Base-by-base conservation (phyloP, 2,329 filamentous ascomycete species). In the Torrubiella hemipterigena region DNA sequence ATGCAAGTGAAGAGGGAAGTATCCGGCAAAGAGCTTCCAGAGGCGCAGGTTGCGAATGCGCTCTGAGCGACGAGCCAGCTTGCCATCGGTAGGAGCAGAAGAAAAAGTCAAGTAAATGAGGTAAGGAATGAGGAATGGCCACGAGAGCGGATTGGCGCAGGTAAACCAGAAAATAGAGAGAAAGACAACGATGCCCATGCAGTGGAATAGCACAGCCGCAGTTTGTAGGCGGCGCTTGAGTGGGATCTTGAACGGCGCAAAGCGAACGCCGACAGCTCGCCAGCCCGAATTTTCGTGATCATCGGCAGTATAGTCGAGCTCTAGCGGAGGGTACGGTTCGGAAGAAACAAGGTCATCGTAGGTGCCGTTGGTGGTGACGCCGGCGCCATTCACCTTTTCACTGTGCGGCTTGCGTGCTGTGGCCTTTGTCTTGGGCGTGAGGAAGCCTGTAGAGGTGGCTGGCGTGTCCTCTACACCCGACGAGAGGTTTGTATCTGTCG, bases 11-110 rank as follows among this genome's bases (percentile, higher is more conserved):
- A 86, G 84, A 4, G 91, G 91, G 50, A 93, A 98, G 61, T 96
- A 98, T 12, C 76, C 82, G 17, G 83, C 86, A 50, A 95, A 96
- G 27, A 93, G 71, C 22, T 72, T 81, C 89, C 89, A 98, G 27
- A 93, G 59, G 18, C 73, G 73, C 29, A 81, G 69, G 10, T 69
- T 73, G 13, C 89, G 77, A 38, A 89, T 59, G 49, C 81, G 74
- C 37, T 84, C 72, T 23, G 76, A 86, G 34, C 91, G 81, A 46
- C 78, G 76, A 4, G 67, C 70, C 17, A 94, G 68, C 25, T 69
- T 73, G 25, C 89, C 89, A 30, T 85, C 79, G 3, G 75, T 81
- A 12, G 78, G 73, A 13, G 81, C 79, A 27, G 76, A 80, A 16
- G 86, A 93, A 41, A 87, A 75, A 16, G 91, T 69, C 39, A 89